phyloP scores from a whole-genome alignment of 441 rosid genomes.

The Flueggea neowawraea region DNA sequence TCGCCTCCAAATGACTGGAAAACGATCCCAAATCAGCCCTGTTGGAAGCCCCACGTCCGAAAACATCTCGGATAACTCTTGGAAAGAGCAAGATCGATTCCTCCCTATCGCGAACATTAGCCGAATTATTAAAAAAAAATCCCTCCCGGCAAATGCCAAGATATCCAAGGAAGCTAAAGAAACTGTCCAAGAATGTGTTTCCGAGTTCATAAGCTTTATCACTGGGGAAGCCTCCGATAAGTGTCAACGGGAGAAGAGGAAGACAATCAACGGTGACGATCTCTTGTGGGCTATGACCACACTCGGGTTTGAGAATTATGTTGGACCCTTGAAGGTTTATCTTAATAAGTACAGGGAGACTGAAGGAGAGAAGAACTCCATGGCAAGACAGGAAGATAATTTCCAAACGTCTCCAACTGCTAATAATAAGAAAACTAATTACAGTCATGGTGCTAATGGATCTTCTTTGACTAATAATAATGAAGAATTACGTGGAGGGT shows the following conservation, averaged over 20 bases:
- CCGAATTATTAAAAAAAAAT: slow-evolving; percentile 54
- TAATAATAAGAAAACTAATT: background rate
- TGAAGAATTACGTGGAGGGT: no score
- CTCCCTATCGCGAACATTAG: slow-evolving; percentile 53
- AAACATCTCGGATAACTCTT: slow-evolving; percentile 26
- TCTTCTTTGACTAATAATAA: no score
- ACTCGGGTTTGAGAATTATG: slow-evolving; percentile 78
- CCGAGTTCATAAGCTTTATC: slow-evolving; percentile 54
- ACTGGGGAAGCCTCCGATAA: slow-evolving; percentile 57
- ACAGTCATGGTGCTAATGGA: background rate
- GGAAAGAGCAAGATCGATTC: slow-evolving; percentile 49
- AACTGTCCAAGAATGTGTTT: slow-evolving; percentile 54
- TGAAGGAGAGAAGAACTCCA: slow-evolving; percentile 65
- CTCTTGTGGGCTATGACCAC: slow-evolving; percentile 70
- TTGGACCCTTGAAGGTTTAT: slow-evolving; percentile 54
- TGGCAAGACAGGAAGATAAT: slow-evolving; percentile 43
- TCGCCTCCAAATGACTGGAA: slow-evolving; percentile 31
- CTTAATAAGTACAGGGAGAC: slow-evolving; percentile 59
- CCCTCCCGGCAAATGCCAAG: slow-evolving; percentile 53
- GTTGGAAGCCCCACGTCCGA: slow-evolving; percentile 42
- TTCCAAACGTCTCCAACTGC: background rate
- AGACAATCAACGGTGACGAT: slow-evolving; percentile 54
- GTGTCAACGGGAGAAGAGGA: slow-evolving; percentile 46
- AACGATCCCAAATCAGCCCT: slow-evolving; percentile 37
- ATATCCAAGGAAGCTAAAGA: slow-evolving; percentile 56